These are phyloP conservation scores for Cinnamomum micranthum DNA, from an alignment of 164 flowering plant genomes.

Conservation along the genomic window DNA sequence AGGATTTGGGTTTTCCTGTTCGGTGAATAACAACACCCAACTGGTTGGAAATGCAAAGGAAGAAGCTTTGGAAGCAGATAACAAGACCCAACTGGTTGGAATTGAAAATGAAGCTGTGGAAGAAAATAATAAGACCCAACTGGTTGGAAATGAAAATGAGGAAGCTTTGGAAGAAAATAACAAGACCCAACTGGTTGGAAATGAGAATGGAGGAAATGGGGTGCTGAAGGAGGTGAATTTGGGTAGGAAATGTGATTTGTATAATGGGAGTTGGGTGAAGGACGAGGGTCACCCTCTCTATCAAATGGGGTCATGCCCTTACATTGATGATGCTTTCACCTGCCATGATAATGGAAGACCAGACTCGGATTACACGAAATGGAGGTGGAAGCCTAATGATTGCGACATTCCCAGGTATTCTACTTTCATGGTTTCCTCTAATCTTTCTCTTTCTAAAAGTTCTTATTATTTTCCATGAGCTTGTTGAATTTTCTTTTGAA, in stretches of 20 bases:
- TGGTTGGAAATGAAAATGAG: background rate
- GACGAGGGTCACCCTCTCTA: constrained; percentile 69
- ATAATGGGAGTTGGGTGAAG: constrained; percentile 66
- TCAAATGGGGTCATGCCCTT: constrained; percentile 66
- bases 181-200: background rate
- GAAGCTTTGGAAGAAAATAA: background rate
- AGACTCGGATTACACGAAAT: constrained; percentile 57
- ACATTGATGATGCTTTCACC: constrained; percentile 73
- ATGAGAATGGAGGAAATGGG: background rate
- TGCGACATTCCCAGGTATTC: constrained; percentile 81
- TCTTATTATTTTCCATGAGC: too few species aligned
- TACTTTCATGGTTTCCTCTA: background rate
- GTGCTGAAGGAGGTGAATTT: background rate
- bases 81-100: background rate
- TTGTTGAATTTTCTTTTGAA: background rate
- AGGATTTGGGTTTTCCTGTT: background rate
- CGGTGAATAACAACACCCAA: background rate
- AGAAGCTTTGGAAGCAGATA: background rate
- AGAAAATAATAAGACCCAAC: background rate
- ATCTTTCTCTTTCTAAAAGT: background rate
- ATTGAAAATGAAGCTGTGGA: background rate
- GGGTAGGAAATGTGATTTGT: constrained; percentile 49
- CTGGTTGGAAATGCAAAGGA: background rate
- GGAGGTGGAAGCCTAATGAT: constrained; percentile 87
- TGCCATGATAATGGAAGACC: constrained; percentile 72